Base-by-base conservation (phyloP, 257 asterid species). In the Fraxinus cuspidata region DNA sequence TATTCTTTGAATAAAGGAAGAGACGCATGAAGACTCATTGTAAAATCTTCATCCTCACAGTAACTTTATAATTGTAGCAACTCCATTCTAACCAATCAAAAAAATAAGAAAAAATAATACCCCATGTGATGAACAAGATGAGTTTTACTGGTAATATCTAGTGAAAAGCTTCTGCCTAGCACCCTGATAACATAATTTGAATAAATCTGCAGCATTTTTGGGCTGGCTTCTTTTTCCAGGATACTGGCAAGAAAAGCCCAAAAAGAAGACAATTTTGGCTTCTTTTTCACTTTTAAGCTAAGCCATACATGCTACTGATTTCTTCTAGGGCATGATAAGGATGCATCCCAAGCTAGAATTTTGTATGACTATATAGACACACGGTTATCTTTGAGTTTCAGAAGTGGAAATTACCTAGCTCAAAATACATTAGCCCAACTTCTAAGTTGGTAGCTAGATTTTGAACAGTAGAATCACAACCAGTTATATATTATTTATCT, bases 281-380 rank as follows among this genome's bases (percentile, higher is more conserved):
- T 38, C 42, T 68, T 75, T 53, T 75, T 35, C 4, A 40, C 56
- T 23, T 47, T 38, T 31, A 70, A 63, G 78, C 28, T 44, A 72
- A 56, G 15, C 47, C 66, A 58, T 3, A 58, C 66, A 21, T 58
- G 27, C 28, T 58, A 6, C 66, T 58, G 66, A 60, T 60, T 60
- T 60, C 32, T 60, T 21, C 31, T 2, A 60, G 8, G 25, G 11
- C 25, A 53, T 19, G 11, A 53, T 1, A 18, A 1, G 44, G 35
- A 16, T 70, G 4, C 37, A 34, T 16, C 2, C 42, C 16, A 34
- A 67, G 40, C 74, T 4, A 38, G 63, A 71, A 23, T 1, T 7
- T 71, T 16, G 47, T 72, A 47, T 13, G 37, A 34, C 34, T 35
- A 35, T 35, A 66, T 37, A 35, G 34, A 35, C 23, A 51, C 16